Base-by-base conservation (phyloP, 2,329 filamentous ascomycete species). In the Zelopaecilomyces penicillatus region DNA sequence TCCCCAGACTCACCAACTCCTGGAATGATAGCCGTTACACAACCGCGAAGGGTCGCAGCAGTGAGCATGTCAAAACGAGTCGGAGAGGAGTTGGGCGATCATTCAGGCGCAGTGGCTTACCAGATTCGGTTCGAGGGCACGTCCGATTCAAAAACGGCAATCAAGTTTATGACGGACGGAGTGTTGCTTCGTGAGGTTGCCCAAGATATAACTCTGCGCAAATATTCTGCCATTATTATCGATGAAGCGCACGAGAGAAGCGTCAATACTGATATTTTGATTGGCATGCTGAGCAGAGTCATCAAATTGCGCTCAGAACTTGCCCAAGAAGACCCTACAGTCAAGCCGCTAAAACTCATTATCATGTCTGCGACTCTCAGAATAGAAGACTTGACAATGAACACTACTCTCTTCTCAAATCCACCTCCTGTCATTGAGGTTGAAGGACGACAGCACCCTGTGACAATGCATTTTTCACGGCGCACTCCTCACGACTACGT, bases 131-230 rank as follows among this genome's bases (percentile, higher is more conserved):
- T 97, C 53, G 93, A 98, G 59, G 88, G 85, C 41, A 91, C 83
- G 0, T 82, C 85, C 2, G 80, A 82, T 40, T 72, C 81, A 29
- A 83, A 88, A 42, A 98, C 93, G 0, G 85, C 87, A 5, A 80
- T 98, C 62, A 98, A 98, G 63, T 98, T 97, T 67, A 96, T 98
- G 90, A 98, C 93, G 0, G 93, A 98, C 64, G 93, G 93, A 75
- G 89, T 98, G 29, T 71, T 98, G 48, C 75, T 98, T 7, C 83
- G 93, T 45, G 93, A 98, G 64, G 84, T 96, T 43, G 83, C 87
- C 1, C 83, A 93, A 52, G 93, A 98, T 60, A 88, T 97, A 57
- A 76, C 87, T 0, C 68, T 98, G 37, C 80, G 76, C 41, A 94
- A 94, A 55, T 98, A 98, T 64, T 96, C 91, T 0, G 86, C 85